Percentiles rank a stretch among this genome's conserved stretches.
These are phyloP conservation scores for Macaranga tanarius DNA, from an alignment of 441 rosid species.

Conservation along the genomic window DNA sequence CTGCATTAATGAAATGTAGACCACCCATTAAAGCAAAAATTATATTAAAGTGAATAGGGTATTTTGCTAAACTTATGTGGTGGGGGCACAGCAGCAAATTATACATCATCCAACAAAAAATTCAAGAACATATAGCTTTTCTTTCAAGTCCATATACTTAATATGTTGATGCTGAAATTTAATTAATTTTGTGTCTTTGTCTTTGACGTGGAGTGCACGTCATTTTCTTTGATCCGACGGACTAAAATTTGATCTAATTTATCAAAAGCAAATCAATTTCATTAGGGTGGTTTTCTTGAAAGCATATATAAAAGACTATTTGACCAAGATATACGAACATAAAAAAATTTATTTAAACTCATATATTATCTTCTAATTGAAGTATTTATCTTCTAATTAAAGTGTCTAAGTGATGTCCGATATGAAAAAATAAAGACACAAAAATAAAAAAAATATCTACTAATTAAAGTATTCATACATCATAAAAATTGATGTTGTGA, in stretches of 20 bases:
- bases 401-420: too few relatives aligned
- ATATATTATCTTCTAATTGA: too few relatives aligned
- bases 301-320: background rate
- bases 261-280: conserved; percentile 3
- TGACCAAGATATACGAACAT: too few relatives aligned
- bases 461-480: too few relatives aligned
- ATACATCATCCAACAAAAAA: conserved; percentile 24
- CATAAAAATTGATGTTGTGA: too few relatives aligned
- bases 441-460: too few relatives aligned
- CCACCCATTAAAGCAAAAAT: conserved; percentile 42
- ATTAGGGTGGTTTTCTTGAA: background rate
- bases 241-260: conserved; percentile 20
- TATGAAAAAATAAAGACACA: too few relatives aligned
- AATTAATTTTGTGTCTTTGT: background rate
- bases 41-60: background rate
- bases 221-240: conserved; percentile 18
- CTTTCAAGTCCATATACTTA: conserved; percentile 20
- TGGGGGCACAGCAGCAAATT: conserved; percentile 23
- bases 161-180: background rate
- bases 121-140: conserved; percentile 20
- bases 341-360: too few relatives aligned
- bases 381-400: too few relatives aligned
- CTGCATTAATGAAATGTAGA: conserved; percentile 44
- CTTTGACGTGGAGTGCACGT: conserved; percentile 32
- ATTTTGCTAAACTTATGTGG: conserved; percentile 9